Conservation (phyloP, 2,329 filamentous ascomycete species). For the Ramularia collo-cygni region DNA sequence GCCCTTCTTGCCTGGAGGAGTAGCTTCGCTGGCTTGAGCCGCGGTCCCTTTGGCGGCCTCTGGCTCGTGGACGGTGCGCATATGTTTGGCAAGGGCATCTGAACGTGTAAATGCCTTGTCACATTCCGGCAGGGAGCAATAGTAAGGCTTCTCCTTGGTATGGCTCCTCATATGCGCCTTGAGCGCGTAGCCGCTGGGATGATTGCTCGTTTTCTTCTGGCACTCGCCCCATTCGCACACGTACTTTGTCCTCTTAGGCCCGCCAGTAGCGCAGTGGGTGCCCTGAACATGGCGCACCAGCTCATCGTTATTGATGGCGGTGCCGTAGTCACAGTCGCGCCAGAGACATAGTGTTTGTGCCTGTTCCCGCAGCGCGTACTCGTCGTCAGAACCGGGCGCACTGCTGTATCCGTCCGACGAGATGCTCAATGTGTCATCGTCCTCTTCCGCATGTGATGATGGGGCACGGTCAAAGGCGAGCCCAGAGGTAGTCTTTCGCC, state of each 20-base stretch:
- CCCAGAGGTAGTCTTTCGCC: slow-evolving; percentile 29
- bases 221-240: slow-evolving; percentile 98
- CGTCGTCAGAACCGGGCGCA: slow-evolving; percentile 50
- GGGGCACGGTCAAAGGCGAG: slow-evolving; percentile 22
- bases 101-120: slow-evolving; percentile 94
- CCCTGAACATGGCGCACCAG: slow-evolving; percentile 59
- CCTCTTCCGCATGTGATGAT: slow-evolving; percentile 33
- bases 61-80: slow-evolving; percentile 97
- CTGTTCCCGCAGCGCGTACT: slow-evolving; percentile 37
- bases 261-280: slow-evolving; percentile 69
- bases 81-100: slow-evolving; percentile 93
- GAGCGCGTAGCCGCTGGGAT: slow-evolving; percentile 91
- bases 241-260: slow-evolving; percentile 84
- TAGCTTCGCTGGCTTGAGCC: slow-evolving; percentile 64
- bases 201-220: slow-evolving; percentile 75
- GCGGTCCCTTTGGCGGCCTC: slow-evolving; percentile 68
- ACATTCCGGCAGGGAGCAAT: slow-evolving; percentile 96
- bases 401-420: slow-evolving; percentile 85
- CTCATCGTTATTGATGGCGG: slow-evolving; percentile 45
- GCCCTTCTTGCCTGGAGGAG: slow-evolving; percentile 39
- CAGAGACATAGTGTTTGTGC: slow-evolving; percentile 42
- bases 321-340: slow-evolving; percentile 45
- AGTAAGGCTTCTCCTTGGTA: slow-evolving; percentile 96
- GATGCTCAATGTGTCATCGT: slow-evolving; percentile 53
- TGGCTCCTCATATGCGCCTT: slow-evolving; percentile 98